Conservation (phyloP, 306 rosid species). For the Quercus rubra region DNA sequence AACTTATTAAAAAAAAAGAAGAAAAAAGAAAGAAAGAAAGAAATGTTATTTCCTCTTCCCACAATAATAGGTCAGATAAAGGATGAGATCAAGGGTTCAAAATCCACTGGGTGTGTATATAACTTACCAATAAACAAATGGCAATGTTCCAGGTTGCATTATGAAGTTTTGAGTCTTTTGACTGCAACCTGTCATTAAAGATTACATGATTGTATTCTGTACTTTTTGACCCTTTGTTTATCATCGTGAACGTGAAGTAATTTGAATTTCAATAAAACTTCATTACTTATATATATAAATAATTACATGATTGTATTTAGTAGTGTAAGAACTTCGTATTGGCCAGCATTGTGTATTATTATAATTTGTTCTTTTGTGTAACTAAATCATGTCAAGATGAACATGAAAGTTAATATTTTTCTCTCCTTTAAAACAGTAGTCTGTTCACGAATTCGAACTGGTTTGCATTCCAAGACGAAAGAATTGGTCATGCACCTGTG, state of each 20-base stretch:
- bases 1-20: neutral
- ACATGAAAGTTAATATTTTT: slow-evolving; percentile 5
- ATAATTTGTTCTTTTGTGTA: neutral
- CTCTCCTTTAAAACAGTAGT: slow-evolving; percentile 48
- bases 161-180: no score
- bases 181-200: no score
- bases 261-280: no score
- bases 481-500: slow-evolving; percentile 54
- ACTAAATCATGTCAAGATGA: slow-evolving; percentile 1
- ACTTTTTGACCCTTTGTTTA: no score
- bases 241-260: no score
- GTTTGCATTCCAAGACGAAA: slow-evolving; percentile 95
- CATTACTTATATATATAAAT: no score
- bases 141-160: no score
- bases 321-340: neutral
- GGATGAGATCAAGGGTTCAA: no score
- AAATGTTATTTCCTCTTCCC: neutral
- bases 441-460: slow-evolving; percentile 97
- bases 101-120: no score
- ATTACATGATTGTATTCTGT: neutral
- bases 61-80: no score
- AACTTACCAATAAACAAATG: no score
- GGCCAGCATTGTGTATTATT: neutral
- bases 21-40: neutral
- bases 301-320: neutral